These are phyloP conservation scores for Ganoderma lucidum DNA, from an alignment of 1,284 basidiomycete species.

Conservation along the genomic window DNA sequence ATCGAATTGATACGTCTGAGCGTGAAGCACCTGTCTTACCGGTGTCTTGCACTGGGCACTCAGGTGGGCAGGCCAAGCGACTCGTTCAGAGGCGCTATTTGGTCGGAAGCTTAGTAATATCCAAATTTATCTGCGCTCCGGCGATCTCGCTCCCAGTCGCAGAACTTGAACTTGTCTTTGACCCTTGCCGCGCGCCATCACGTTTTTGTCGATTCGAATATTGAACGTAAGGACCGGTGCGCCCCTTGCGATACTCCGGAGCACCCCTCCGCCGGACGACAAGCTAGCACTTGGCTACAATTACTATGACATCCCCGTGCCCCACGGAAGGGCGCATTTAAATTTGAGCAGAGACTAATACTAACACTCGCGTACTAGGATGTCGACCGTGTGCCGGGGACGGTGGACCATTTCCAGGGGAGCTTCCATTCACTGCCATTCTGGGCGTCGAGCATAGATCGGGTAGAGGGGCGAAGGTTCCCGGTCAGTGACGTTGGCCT, in stretches of 20 bases:
- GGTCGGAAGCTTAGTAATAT: background rate
- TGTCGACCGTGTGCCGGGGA: background rate
- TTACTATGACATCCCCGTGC: background rate
- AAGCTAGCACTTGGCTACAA: background rate
- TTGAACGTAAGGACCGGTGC: background rate
- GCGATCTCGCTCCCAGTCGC: slow-evolving; percentile 6
- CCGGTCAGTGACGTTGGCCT: background rate
- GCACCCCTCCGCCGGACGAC: background rate
- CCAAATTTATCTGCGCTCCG: background rate
- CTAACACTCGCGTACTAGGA: background rate
- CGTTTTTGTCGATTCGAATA: background rate
- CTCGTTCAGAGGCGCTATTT: too few species aligned
- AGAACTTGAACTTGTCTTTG: background rate
- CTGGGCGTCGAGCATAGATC: background rate
- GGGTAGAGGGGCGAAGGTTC: background rate
- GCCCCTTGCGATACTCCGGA: background rate
- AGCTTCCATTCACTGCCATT: slow-evolving; percentile 17
- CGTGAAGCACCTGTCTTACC: too few species aligned
- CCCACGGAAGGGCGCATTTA: background rate
- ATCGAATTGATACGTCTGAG: background rate
- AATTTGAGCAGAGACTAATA: background rate
- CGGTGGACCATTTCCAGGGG: background rate
- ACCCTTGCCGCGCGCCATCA: background rate
- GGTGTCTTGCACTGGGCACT: too few species aligned
- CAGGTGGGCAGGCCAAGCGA: too few species aligned